Evolutionary conservation across 768 basidiomycete genomes (phyloP).

Genomic region (Russula emetica): DNA sequence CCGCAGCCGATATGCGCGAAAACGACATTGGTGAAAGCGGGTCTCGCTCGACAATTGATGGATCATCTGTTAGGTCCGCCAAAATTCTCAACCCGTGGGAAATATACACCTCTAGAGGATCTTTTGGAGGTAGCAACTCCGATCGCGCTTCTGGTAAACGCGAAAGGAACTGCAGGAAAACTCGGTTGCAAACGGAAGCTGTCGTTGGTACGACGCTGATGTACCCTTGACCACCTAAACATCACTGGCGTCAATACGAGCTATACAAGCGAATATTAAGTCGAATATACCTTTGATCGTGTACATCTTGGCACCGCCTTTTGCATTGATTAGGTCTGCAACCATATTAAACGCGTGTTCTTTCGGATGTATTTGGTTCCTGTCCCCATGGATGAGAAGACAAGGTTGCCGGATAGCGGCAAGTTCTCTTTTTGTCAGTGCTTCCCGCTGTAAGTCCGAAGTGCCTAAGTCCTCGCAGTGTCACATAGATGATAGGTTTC

Average conservation of each 20-base stretch:
- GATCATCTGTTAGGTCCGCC: conserved; percentile 14
- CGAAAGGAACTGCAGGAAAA: conserved; percentile 27
- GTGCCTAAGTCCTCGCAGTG: background rate
- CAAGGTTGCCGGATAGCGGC: conserved; percentile 23
- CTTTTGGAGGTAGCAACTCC: conserved; percentile 11
- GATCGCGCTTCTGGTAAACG: conserved; percentile 23
- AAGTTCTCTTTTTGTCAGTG: conserved; percentile 17
- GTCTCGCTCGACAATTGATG: conserved; percentile 17
- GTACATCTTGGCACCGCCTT: conserved; percentile 19
- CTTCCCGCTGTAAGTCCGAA: conserved; percentile 4
- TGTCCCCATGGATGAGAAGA: conserved; percentile 26
- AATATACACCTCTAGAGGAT: conserved; percentile 8
- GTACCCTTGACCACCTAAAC: conserved; percentile 26
- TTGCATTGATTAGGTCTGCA: conserved; percentile 17
- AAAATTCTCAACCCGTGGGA: conserved; percentile 8
- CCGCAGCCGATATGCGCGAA: conserved; percentile 19
- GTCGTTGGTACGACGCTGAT: conserved; percentile 27
- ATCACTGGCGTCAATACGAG: background rate
- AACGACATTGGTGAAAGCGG: conserved; percentile 25
- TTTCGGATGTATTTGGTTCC: conserved; percentile 26
- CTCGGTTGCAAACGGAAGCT: conserved; percentile 28
- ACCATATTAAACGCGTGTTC: conserved; percentile 23
- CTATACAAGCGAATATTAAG: background rate
- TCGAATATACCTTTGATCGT: conserved; percentile 17
- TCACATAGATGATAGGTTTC: background rate